Evolutionary conservation across 257 asterid species (phyloP).

Genomic region (Perilla frutescens): DNA sequence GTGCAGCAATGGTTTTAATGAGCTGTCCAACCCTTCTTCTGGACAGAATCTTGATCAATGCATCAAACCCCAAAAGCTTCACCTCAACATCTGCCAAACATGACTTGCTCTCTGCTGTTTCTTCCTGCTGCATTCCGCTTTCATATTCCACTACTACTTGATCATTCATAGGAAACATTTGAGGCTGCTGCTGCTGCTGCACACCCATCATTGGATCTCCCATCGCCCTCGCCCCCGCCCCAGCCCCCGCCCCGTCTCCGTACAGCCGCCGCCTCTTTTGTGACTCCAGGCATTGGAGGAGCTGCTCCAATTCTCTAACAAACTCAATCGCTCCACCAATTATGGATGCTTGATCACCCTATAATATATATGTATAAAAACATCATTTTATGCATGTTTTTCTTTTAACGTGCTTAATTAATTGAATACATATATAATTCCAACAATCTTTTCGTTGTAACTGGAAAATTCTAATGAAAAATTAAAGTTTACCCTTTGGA

Average conservation of each 20-base stretch:
- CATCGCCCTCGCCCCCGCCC: conserved; percentile 35
- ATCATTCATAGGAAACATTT: conserved; percentile 49
- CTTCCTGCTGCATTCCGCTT: conserved; percentile 61
- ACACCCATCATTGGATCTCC: conserved; percentile 51
- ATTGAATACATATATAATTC: too few species aligned
- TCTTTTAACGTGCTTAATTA: too few species aligned
- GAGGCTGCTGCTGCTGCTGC: conserved; percentile 41
- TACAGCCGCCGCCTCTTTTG: conserved; percentile 82
- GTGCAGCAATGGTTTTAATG: conserved; percentile 77
- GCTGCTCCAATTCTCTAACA: conserved; percentile 89
- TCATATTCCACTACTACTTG: conserved; percentile 50
- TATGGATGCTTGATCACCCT: conserved; percentile 99
- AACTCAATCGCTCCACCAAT: conserved; percentile 97
- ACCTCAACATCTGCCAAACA: conserved; percentile 89
- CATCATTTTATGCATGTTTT: too few species aligned
- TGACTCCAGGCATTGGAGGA: conserved; percentile 91
- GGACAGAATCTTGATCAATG: conserved; percentile 75
- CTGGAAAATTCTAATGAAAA: too few species aligned
- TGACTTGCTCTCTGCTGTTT: conserved; percentile 82
- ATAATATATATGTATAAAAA: neutral
- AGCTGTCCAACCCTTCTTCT: conserved; percentile 83
- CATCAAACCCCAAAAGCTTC: conserved; percentile 83
- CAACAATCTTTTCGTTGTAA: too few species aligned
- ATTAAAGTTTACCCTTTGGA: conserved; percentile 67
- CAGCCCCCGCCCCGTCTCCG: conserved; percentile 57